These are phyloP conservation scores for Ophiostoma fasciatum DNA, from an alignment of 2,329 filamentous ascomycete species.

Conservation along the genomic window DNA sequence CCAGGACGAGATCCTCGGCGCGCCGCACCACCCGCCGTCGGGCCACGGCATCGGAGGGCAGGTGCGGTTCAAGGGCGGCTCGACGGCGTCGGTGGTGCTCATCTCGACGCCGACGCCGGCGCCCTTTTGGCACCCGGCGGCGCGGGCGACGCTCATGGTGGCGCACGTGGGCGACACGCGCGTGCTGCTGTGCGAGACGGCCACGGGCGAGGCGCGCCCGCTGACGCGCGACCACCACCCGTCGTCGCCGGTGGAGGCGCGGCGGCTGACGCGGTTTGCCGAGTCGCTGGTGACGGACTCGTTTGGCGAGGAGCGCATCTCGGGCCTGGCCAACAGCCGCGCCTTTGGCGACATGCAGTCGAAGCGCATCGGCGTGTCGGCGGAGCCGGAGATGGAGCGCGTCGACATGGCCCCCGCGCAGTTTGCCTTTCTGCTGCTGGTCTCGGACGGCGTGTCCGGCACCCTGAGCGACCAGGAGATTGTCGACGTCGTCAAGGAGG, in stretches of 20 bases:
- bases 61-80: slow-evolving; percentile 79
- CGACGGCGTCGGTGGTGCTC: slow-evolving; percentile 77
- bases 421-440: slow-evolving; percentile 77
- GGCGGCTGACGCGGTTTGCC: slow-evolving; percentile 61
- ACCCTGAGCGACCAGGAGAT: slow-evolving; percentile 86
- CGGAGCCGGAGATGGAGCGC: slow-evolving; percentile 76
- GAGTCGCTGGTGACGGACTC: slow-evolving; percentile 82
- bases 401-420: slow-evolving; percentile 70
- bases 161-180: slow-evolving; percentile 91
- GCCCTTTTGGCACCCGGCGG: slow-evolving; percentile 88
- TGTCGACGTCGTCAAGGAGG: slow-evolving; percentile 90
- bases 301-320: slow-evolving; percentile 93
- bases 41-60: slow-evolving; percentile 54
- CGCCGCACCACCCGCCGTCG: slow-evolving; percentile 37
- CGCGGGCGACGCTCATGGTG: slow-evolving; percentile 68
- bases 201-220: slow-evolving; percentile 63
- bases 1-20: slow-evolving; percentile 66
- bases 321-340: slow-evolving; percentile 82
- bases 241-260: slow-evolving; percentile 68
- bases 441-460: slow-evolving; percentile 79
- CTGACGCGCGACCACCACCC: slow-evolving; percentile 89
- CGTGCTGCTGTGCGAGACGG: slow-evolving; percentile 76
- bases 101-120: slow-evolving; percentile 84
- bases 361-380: slow-evolving; percentile 86
- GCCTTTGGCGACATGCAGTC: slow-evolving; percentile 85